These are phyloP conservation scores for Suaeda aralocaspica DNA, from an alignment of 148 eudicot species.

Conservation along the genomic window DNA sequence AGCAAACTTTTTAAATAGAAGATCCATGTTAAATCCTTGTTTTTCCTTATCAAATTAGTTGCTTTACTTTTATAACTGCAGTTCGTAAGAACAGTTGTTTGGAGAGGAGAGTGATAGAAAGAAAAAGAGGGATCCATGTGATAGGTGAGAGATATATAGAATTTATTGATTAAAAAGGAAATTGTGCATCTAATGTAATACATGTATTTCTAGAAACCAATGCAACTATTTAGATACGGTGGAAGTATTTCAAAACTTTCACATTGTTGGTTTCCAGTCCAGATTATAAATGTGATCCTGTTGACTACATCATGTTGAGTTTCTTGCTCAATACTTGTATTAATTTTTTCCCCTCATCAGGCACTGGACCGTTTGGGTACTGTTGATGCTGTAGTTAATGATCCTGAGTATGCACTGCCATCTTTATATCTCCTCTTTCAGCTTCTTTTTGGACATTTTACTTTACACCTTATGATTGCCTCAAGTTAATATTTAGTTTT, in stretches of 20 bases:
- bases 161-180: too few species aligned
- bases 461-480: constrained; percentile 3
- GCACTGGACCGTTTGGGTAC: constrained; percentile 88
- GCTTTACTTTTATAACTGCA: too few species aligned
- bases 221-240: too few species aligned
- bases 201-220: too few species aligned
- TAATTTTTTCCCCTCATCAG: constrained; percentile 33
- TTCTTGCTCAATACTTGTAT: not conserved
- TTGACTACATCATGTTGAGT: not conserved
- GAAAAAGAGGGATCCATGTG: too few species aligned
- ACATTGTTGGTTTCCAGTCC: not conserved
- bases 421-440: constrained; percentile 12
- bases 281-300: not conserved
- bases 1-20: not conserved
- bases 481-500: constrained; percentile 11
- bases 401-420: constrained; percentile 72
- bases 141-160: too few species aligned
- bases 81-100: too few species aligned
- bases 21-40: too few species aligned
- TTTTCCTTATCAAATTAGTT: too few species aligned
- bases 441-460: constrained; percentile 7
- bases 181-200: too few species aligned
- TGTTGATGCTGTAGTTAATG: constrained; percentile 87
- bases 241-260: not conserved
- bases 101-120: too few species aligned